Evolutionary conservation across 179 eudicot genomes (phyloP).

Genomic region (Pouteria campechiana): DNA sequence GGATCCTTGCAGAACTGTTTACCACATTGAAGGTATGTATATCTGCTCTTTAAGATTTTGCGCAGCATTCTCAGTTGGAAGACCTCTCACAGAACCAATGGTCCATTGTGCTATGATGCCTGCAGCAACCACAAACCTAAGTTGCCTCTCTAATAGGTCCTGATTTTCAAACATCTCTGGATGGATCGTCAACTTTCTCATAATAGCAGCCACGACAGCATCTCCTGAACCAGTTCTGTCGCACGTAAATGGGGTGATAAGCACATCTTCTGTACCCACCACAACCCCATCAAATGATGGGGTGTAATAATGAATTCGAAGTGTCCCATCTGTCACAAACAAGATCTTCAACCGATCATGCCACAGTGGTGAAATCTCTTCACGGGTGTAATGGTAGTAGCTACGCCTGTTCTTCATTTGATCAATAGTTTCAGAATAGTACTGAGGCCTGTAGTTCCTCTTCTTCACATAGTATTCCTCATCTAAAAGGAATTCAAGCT

Average conservation of each 20-base stretch:
- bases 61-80: constrained; percentile 82
- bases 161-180: constrained; percentile 68
- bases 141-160: constrained; percentile 76
- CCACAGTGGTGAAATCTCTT: constrained; percentile 82
- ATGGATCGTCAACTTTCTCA: constrained; percentile 64
- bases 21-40: constrained; percentile 88
- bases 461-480: constrained; percentile 59
- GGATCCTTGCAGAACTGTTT: no score
- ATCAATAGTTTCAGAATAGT: constrained; percentile 54
- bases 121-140: constrained; percentile 77
- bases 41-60: constrained; percentile 92
- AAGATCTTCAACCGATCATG: constrained; percentile 61
- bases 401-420: constrained; percentile 52
- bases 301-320: constrained; percentile 72
- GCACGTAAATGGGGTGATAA: constrained; percentile 86
- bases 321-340: constrained; percentile 85
- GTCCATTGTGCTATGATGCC: constrained; percentile 97
- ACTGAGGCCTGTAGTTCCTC: constrained; percentile 63
- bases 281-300: constrained; percentile 69
- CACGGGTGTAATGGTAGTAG: constrained; percentile 69
- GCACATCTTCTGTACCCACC: constrained; percentile 86
- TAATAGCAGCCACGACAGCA: constrained; percentile 80
- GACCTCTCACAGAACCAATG: constrained; percentile 77
- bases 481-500: constrained; percentile 75
- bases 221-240: constrained; percentile 95